Conservation (phyloP, 495 filamentous ascomycete species). For the Lasiosphaeria hispida region DNA sequence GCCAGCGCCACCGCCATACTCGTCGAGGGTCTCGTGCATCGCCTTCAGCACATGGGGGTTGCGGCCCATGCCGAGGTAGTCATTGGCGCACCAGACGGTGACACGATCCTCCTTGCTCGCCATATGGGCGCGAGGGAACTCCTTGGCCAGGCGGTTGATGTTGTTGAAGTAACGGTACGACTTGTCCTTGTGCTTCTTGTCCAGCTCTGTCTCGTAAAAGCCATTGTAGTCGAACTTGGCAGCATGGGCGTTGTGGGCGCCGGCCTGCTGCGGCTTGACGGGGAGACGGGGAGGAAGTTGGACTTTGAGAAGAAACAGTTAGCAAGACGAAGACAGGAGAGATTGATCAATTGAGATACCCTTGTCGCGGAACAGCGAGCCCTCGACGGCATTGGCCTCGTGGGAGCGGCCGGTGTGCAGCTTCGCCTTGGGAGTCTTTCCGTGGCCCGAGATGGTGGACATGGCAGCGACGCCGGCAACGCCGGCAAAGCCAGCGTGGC, state of each 20-base stretch:
- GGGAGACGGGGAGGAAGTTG: slow-evolving; percentile 38
- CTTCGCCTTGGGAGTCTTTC: slow-evolving; percentile 59
- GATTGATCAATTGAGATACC: slow-evolving; percentile 43
- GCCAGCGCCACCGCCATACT: slow-evolving; percentile 91
- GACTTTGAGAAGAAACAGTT: slow-evolving; percentile 24
- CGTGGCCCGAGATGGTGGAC: slow-evolving; percentile 44
- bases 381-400: slow-evolving; percentile 69
- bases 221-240: slow-evolving; percentile 82
- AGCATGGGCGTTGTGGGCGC: slow-evolving; percentile 22
- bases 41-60: slow-evolving; percentile 81
- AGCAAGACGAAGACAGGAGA: neutral
- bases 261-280: slow-evolving; percentile 33
- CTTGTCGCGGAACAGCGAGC: slow-evolving; percentile 59
- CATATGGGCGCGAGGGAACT: slow-evolving; percentile 94
- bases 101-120: slow-evolving; percentile 80
- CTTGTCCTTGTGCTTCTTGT: slow-evolving; percentile 99
- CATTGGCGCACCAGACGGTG: slow-evolving; percentile 98
- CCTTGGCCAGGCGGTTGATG: slow-evolving; percentile 95
- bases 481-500: slow-evolving; percentile 28
- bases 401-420: slow-evolving; percentile 75
- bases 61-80: slow-evolving; percentile 96
- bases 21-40: slow-evolving; percentile 94
- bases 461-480: slow-evolving; percentile 41
- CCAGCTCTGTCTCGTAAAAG: slow-evolving; percentile 84
- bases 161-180: slow-evolving; percentile 99